phyloP scores from a whole-genome alignment of 2,329 filamentous ascomycete species.

The Sporothrix humicola region DNA sequence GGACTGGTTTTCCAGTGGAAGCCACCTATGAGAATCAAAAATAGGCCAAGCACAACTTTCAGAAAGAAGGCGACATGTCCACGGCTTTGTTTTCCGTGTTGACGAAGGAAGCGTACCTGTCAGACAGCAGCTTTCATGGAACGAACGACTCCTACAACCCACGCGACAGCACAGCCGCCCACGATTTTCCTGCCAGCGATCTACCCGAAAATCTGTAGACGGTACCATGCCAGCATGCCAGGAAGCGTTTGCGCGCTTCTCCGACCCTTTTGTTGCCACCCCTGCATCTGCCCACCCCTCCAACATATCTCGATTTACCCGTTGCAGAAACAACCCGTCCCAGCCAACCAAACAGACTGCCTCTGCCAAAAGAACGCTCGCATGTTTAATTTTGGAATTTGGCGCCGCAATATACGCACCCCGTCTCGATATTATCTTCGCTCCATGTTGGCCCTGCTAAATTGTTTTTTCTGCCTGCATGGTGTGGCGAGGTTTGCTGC shows the following conservation, averaged over 20 bases:
- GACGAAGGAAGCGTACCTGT: neutral
- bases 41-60: neutral
- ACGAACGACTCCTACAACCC: neutral
- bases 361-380: neutral
- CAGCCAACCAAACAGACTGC: slow-evolving; percentile 22
- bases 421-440: neutral
- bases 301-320: slow-evolving; percentile 28
- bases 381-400: slow-evolving; percentile 23
- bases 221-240: neutral
- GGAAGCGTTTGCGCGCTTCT: slow-evolving; percentile 17
- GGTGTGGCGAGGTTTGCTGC: slow-evolving; percentile 14
- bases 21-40: neutral
- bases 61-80: neutral
- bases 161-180: slow-evolving; percentile 1
- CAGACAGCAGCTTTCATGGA: slow-evolving; percentile 5
- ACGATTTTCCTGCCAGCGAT: slow-evolving; percentile 18
- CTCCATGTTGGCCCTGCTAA: slow-evolving; percentile 8
- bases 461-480: neutral
- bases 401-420: slow-evolving; percentile 19
- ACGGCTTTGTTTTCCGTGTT: slow-evolving; percentile 9
- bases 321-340: slow-evolving; percentile 14
- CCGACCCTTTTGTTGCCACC: neutral
- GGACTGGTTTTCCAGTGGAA: neutral
- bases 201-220: slow-evolving; percentile 3
- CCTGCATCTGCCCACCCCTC: slow-evolving; percentile 15